phyloP scores from a whole-genome alignment of 257 asterid genomes.

The Jaltomata sinuosa region DNA sequence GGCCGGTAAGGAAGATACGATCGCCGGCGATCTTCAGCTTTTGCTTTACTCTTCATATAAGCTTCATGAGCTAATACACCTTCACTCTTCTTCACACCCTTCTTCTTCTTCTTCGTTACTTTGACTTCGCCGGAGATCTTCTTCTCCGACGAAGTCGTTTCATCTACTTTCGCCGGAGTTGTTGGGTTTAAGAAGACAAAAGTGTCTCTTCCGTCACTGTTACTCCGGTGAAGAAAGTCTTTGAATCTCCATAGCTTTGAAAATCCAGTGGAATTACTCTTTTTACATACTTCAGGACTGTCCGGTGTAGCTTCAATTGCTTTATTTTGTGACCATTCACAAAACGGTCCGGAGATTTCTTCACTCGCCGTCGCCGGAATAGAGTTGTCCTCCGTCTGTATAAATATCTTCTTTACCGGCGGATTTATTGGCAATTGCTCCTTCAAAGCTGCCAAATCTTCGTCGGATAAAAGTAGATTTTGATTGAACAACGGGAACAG shows the following conservation, averaged over 20 bases:
- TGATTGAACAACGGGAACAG: constrained; percentile 57
- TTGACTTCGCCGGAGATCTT: constrained; percentile 12
- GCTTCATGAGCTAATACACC: constrained; percentile 61
- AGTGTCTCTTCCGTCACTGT: constrained; percentile 85
- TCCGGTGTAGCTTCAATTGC: constrained; percentile 21
- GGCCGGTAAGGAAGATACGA: constrained; percentile 89
- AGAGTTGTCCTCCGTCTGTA: constrained; percentile 16
- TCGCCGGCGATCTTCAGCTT: constrained; percentile 43
- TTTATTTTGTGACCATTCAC: constrained; percentile 38
- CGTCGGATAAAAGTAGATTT: constrained; percentile 29
- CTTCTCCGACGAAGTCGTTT: neutral
- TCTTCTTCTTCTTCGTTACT: constrained; percentile 14
- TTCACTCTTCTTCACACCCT: constrained; percentile 22
- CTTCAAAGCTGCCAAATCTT: constrained; percentile 14
- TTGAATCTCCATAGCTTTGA: constrained; percentile 61
- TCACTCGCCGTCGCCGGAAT: constrained; percentile 8
- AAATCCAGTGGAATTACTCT: constrained; percentile 70
- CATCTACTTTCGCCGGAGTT: neutral
- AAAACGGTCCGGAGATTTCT: constrained; percentile 21
- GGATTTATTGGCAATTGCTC: constrained; percentile 31
- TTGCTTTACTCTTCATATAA: constrained; percentile 62
- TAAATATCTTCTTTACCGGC: constrained; percentile 43
- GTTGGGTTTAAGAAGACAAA: constrained; percentile 59
- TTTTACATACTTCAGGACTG: constrained; percentile 40
- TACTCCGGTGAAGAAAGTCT: constrained; percentile 48